Conservation (phyloP, 106 monocot species). For the Chionographis japonica region DNA sequence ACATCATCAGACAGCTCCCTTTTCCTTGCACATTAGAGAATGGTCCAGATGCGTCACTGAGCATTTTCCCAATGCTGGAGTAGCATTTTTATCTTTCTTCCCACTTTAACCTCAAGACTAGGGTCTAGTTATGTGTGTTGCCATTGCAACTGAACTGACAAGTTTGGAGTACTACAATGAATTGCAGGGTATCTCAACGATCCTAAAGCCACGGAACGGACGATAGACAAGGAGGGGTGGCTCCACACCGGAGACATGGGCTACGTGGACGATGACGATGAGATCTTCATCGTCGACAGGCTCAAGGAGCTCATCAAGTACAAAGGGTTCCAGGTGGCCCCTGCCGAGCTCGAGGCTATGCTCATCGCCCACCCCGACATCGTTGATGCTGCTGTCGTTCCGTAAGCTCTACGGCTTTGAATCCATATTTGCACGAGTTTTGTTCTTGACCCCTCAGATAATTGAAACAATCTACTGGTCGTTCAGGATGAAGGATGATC, state of each 20-base stretch:
- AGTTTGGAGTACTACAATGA: no score
- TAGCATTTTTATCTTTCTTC: no score
- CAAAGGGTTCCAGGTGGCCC: conserved; percentile 69
- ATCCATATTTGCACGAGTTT: not conserved
- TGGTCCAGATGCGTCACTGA: no score
- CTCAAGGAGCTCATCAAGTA: conserved; percentile 90
- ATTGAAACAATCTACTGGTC: not conserved
- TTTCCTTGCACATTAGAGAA: no score
- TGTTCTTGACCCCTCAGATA: not conserved
- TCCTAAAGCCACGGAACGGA: conserved; percentile 46
- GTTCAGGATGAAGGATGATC: conserved; percentile 53
- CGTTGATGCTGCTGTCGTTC: conserved; percentile 39
- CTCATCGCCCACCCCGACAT: conserved; percentile 42
- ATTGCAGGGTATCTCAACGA: conserved; percentile 74
- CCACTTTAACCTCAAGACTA: no score
- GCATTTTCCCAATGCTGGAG: no score
- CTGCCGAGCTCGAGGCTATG: conserved; percentile 56
- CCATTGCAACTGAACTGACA: no score
- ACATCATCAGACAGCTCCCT: no score
- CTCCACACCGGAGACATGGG: conserved; percentile 89
- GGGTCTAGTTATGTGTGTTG: no score
- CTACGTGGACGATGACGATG: conserved; percentile 68
- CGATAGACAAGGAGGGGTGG: conserved; percentile 77
- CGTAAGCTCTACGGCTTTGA: conserved; percentile 14
- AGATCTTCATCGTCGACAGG: conserved; percentile 85